Percentiles rank a stretch among this genome's conserved stretches.
These are phyloP conservation scores for Diatrype stigma DNA, from an alignment of 2,329 filamentous ascomycete genomes.

Conservation along the genomic window DNA sequence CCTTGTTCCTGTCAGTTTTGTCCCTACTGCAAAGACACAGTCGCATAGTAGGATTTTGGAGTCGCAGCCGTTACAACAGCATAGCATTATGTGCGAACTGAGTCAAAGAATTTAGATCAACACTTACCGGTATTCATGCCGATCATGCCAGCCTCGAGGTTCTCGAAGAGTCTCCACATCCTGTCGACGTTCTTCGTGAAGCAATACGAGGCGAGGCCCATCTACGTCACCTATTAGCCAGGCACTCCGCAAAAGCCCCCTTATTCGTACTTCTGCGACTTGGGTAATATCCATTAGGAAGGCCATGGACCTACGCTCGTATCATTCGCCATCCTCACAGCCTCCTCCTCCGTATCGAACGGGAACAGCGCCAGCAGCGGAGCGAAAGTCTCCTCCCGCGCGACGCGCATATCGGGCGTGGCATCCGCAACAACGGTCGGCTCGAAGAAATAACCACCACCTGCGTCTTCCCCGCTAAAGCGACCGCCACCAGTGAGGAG, in stretches of 20 bases:
- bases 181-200: slow-evolving; percentile 58
- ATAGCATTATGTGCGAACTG: too few species aligned
- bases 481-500: slow-evolving; percentile 57
- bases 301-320: slow-evolving; percentile 32
- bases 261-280: too few species aligned
- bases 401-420: slow-evolving; percentile 43
- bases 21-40: not conserved
- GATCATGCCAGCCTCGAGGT: slow-evolving; percentile 51
- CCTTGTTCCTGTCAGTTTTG: slow-evolving; percentile 14
- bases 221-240: slow-evolving; percentile 23
- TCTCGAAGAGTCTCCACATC: slow-evolving; percentile 54
- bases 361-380: slow-evolving; percentile 51
- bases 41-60: not conserved
- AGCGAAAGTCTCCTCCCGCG: slow-evolving; percentile 53
- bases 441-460: slow-evolving; percentile 63
- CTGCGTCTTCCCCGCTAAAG: slow-evolving; percentile 18
- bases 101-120: not conserved
- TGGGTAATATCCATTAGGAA: not conserved
- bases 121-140: slow-evolving; percentile 40
- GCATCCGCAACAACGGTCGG: slow-evolving; percentile 51
- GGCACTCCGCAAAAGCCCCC: too few species aligned
- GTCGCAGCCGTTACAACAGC: too few species aligned
- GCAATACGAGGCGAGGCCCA: slow-evolving; percentile 55
- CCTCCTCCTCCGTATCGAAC: slow-evolving; percentile 56
- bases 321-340: slow-evolving; percentile 49